Percentiles rank a stretch among this genome's conserved stretches.
phyloP scores from a whole-genome alignment of 1,284 basidiomycete species.

The Coniferiporia sulphurascens region DNA sequence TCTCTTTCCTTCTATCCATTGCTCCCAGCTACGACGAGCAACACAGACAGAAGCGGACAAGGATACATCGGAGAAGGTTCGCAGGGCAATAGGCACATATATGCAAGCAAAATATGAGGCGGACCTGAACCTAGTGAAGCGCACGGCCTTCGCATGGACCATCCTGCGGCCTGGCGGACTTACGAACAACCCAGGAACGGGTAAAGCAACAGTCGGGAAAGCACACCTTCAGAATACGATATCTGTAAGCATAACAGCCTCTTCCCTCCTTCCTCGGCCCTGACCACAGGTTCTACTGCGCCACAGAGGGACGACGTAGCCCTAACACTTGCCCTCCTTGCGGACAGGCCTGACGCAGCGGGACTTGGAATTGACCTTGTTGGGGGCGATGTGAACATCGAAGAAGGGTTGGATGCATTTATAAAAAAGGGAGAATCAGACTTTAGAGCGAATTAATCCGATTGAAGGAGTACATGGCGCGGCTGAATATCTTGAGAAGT shows the following conservation, averaged over 20 bases:
- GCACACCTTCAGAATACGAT: slow-evolving; percentile 48
- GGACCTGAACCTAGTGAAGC: slow-evolving; percentile 57
- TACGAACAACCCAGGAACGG: slow-evolving; percentile 48
- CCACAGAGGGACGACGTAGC: slow-evolving; percentile 66
- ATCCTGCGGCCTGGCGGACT: slow-evolving; percentile 66
- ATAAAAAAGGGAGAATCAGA: slow-evolving; percentile 49
- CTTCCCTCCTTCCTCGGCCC: too few species aligned
- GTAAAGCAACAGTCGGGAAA: slow-evolving; percentile 49
- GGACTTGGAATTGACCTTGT: slow-evolving; percentile 63
- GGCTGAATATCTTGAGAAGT: too few species aligned
- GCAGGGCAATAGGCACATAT: slow-evolving; percentile 42
- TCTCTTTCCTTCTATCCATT: not conserved
- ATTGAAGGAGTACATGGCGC: too few species aligned
- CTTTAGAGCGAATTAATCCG: too few species aligned
- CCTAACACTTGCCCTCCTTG: slow-evolving; percentile 43
- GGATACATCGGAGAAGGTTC: slow-evolving; percentile 38
- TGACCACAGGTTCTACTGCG: slow-evolving; percentile 5
- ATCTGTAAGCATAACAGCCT: slow-evolving; percentile 36
- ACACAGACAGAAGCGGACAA: slow-evolving; percentile 46
- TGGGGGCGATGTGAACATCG: slow-evolving; percentile 49
- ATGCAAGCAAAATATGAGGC: slow-evolving; percentile 67
- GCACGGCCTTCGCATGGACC: slow-evolving; percentile 61
- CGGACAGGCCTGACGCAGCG: slow-evolving; percentile 51
- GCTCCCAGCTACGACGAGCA: not conserved
- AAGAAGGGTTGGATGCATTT: slow-evolving; percentile 42